Evolutionary conservation across 1,284 basidiomycete species (phyloP), one percentile per base, ranked within the genome.

Genomic region (Ustilago loliicola): DNA sequence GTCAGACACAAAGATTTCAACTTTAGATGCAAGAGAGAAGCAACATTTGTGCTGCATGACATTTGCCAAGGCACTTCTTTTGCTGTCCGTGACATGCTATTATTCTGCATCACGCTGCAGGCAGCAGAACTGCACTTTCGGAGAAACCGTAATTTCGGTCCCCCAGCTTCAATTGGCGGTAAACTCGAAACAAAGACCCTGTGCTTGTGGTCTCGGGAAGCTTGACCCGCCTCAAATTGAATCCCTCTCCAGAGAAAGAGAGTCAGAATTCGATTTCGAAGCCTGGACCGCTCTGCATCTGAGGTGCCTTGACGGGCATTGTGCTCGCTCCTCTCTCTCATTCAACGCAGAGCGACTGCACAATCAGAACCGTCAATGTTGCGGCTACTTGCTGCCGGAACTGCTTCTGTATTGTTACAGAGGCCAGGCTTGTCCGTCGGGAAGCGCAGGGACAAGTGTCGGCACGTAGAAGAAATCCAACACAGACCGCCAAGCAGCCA

Each of bases 401-500:
- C 17, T 38, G 36, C 36, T 38, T 38, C 9, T 15, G 36, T 38
- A 15, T 38, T 38, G 36, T 3, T 10, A 3, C 36, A 15, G 3
- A 38, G 36, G 17, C 36, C 15, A 8, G 3, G 36, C 36, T 38
- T 38, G 9, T 34, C 32, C 32, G 36, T 38, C 13, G 36, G 13
- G 36, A 38, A 15, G 15, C 36, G 36, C 36, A 38, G 36, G 15
- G 36, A 38, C 36, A 10, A 15, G 36, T 38, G 36, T 38, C 9
- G 36, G 36, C 36, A 38, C 36, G 36, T 15, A 38, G 36, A 38
- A 38, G 13, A 15, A 8, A 8, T 38, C 13, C 45, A 15, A 23
- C 45, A 47, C n/a, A 47, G 23, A 51, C 50, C 27, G 50, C 27
- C 50, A 51, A 29, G 50, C 23, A 51, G 50, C 23, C 50, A 51